Conservation (phyloP, 2,329 filamentous ascomycete species). For the Calonectria hawksworthii region DNA sequence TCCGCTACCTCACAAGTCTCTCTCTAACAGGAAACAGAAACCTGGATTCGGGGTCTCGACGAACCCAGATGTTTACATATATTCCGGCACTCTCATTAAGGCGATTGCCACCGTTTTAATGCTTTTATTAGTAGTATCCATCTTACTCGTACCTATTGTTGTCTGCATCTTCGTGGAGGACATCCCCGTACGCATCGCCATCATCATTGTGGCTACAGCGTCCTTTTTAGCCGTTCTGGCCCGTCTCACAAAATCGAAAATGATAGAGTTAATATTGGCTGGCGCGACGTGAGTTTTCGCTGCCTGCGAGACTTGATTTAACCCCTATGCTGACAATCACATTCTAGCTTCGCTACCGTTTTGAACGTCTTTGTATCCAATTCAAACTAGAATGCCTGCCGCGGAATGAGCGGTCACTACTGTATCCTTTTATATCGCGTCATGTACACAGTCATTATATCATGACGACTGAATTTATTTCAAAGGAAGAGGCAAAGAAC, state of each 20-base stretch:
- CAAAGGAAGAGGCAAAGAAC: background rate
- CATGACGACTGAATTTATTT: background rate
- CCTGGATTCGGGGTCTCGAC: background rate
- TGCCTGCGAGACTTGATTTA: background rate
- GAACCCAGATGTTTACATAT: background rate
- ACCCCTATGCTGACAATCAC: background rate
- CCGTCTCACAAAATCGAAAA: background rate
- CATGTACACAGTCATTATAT: background rate
- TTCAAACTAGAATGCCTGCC: background rate
- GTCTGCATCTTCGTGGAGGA: constrained; percentile 4
- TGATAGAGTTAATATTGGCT: constrained; percentile 16
- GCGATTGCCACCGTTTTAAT: background rate
- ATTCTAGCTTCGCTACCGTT: background rate
- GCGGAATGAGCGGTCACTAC: no score
- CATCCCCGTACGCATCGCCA: background rate
- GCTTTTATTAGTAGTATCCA: background rate
- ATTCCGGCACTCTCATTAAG: background rate
- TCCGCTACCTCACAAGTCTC: background rate
- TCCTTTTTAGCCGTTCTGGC: background rate
- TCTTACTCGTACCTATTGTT: constrained; percentile 15
- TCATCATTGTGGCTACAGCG: background rate
- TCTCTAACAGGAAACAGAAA: background rate
- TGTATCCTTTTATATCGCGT: no score
- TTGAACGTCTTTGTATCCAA: background rate
- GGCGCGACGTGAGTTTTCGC: constrained; percentile 28